These are phyloP conservation scores for Naumovozyma castellii DNA, from an alignment of 805 yeast species.

Conservation along the genomic window DNA sequence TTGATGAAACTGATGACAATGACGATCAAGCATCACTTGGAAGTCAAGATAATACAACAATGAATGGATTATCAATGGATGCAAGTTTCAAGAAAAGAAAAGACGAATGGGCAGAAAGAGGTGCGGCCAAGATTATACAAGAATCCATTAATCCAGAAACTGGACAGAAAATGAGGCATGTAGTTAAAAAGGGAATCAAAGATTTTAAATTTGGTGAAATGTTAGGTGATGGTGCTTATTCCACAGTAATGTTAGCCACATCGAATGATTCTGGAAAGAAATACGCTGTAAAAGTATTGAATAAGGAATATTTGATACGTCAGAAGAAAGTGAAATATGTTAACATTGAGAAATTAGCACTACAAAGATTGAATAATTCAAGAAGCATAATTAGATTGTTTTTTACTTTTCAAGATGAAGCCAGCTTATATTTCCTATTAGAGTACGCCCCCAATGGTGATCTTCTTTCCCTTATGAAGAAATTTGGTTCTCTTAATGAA, in stretches of 20 bases:
- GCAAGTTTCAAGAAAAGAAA: slow-evolving; percentile 17
- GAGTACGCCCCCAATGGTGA: slow-evolving; percentile 80
- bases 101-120: slow-evolving; percentile 46
- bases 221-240: slow-evolving; percentile 93
- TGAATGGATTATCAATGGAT: slow-evolving; percentile 15
- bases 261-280: slow-evolving; percentile 66
- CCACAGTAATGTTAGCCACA: slow-evolving; percentile 81
- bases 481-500: slow-evolving; percentile 61
- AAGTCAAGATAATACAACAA: slow-evolving; percentile 3
- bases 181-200: slow-evolving; percentile 49
- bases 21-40: slow-evolving; percentile 7
- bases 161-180: slow-evolving; percentile 44
- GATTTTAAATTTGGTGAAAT: slow-evolving; percentile 85
- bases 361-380: slow-evolving; percentile 54
- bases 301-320: slow-evolving; percentile 66
- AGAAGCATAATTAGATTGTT: slow-evolving; percentile 58
- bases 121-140: slow-evolving; percentile 49
- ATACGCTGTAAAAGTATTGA: slow-evolving; percentile 69
- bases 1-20: slow-evolving; percentile 3
- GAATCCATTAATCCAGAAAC: slow-evolving; percentile 34
- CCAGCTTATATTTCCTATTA: slow-evolving; percentile 61
- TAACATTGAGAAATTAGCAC: slow-evolving; percentile 71
- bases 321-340: slow-evolving; percentile 82
- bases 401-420: slow-evolving; percentile 73
- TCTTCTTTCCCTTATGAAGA: slow-evolving; percentile 54